Conservation (phyloP, 441 rosid genomes). For the Francoa sonchifolia region DNA sequence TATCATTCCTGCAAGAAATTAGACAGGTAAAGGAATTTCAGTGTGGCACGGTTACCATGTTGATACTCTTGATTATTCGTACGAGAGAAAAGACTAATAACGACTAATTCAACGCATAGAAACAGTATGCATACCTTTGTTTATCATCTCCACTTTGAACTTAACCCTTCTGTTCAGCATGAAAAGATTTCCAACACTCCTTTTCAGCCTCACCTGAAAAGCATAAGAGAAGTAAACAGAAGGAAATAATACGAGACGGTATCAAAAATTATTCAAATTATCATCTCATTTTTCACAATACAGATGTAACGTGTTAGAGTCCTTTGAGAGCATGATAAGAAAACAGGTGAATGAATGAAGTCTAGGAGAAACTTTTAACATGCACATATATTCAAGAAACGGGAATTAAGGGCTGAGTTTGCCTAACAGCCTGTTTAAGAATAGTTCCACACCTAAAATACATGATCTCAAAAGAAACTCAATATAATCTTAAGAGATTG, state of each 20-base stretch:
- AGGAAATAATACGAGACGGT: too few species aligned
- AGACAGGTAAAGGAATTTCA: not conserved
- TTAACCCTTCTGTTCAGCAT: not conserved
- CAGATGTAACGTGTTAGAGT: too few species aligned
- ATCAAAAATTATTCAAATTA: too few species aligned
- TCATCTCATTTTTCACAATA: too few species aligned
- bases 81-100: not conserved
- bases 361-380: too few species aligned
- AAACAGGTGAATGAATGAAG: too few species aligned
- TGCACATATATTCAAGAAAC: too few species aligned
- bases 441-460: not conserved
- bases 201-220: slow-evolving; percentile 12
- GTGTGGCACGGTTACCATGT: not conserved
- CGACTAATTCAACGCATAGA: not conserved
- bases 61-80: not conserved
- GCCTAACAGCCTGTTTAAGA: too few species aligned
- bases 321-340: too few species aligned
- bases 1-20: slow-evolving; percentile 5
- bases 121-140: slow-evolving; percentile 4
- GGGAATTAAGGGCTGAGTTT: too few species aligned
- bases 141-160: slow-evolving; percentile 1
- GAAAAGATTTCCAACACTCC: slow-evolving; percentile 6
- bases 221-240: not conserved
- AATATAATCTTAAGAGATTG: not conserved
- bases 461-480: not conserved